Conservation (phyloP, 306 rosid genomes). For the Clitoria ternatea region DNA sequence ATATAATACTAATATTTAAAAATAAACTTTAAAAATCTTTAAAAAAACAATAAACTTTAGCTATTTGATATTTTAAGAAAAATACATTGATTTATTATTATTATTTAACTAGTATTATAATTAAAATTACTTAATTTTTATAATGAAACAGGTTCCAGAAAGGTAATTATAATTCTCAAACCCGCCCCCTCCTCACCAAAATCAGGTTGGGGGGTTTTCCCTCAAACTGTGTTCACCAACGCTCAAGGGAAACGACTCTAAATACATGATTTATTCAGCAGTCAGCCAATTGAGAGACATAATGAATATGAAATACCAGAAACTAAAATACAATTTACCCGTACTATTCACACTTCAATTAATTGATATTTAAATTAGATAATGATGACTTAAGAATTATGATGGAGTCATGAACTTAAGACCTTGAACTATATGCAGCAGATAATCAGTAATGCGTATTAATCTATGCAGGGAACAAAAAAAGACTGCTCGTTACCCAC, state of each 20-base stretch:
- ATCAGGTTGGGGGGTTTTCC: too few species aligned
- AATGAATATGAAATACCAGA: not conserved
- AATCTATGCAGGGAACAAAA: not conserved
- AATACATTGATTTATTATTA: too few species aligned
- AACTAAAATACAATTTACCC: slow-evolving; percentile 27
- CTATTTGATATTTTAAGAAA: too few species aligned
- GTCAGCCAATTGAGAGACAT: slow-evolving; percentile 11
- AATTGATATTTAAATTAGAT: slow-evolving; percentile 27
- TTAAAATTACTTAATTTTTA: too few species aligned
- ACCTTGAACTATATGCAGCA: slow-evolving; percentile 18
- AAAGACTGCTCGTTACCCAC: slow-evolving; percentile 25
- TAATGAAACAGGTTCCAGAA: too few species aligned
- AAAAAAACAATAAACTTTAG: too few species aligned
- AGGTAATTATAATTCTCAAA: too few species aligned
- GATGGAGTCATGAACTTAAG: slow-evolving; percentile 12
- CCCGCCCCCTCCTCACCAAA: too few species aligned
- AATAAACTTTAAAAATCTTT: too few species aligned
- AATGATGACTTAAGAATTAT: slow-evolving; percentile 16
- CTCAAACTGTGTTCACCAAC: too few species aligned
- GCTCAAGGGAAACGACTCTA: not conserved
- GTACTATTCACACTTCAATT: slow-evolving; percentile 40
- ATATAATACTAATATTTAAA: too few species aligned
- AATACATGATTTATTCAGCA: not conserved
- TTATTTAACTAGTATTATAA: too few species aligned
- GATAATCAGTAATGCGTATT: not conserved